These are phyloP conservation scores for Blumeriella jaapii DNA, from an alignment of 2,329 filamentous ascomycete genomes.

Conservation along the genomic window DNA sequence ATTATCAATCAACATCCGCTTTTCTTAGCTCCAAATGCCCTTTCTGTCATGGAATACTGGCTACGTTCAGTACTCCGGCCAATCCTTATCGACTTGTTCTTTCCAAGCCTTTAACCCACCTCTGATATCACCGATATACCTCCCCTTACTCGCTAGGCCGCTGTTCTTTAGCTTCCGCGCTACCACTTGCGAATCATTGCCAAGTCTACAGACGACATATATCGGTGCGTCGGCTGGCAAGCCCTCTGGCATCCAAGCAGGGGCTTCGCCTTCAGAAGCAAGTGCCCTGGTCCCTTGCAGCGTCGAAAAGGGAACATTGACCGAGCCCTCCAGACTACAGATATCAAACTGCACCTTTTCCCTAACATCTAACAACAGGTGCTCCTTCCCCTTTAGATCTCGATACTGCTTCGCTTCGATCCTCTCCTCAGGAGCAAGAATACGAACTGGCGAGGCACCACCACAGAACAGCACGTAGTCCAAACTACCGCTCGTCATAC, in stretches of 20 bases:
- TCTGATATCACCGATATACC: conserved; percentile 57
- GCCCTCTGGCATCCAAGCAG: conserved; percentile 31
- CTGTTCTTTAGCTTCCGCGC: conserved; percentile 50
- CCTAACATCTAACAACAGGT: conserved; percentile 69
- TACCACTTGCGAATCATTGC: conserved; percentile 68
- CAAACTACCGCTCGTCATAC: conserved; percentile 51
- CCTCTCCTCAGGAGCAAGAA: conserved; percentile 53
- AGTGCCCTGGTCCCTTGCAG: conserved; percentile 26
- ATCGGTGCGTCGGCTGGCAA: conserved; percentile 40
- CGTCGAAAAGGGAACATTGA: conserved; percentile 61
- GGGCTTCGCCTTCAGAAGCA: conserved; percentile 8
- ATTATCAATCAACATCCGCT: not conserved
- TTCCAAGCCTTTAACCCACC: conserved; percentile 68
- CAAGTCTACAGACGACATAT: conserved; percentile 61
- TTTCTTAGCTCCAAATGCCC: not conserved
- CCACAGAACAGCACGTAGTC: conserved; percentile 88
- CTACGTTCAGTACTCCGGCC: conserved; percentile 41
- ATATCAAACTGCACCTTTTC: conserved; percentile 79
- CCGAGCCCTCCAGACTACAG: conserved; percentile 60
- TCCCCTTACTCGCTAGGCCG: conserved; percentile 36
- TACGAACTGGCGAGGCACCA: conserved; percentile 37
- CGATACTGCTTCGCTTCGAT: conserved; percentile 52
- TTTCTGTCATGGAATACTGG: not conserved
- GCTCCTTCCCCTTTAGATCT: conserved; percentile 23
- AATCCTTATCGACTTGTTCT: conserved; percentile 47